Conservation (phyloP, 2,329 filamentous ascomycete genomes). For the Calonectria fujianensis region DNA sequence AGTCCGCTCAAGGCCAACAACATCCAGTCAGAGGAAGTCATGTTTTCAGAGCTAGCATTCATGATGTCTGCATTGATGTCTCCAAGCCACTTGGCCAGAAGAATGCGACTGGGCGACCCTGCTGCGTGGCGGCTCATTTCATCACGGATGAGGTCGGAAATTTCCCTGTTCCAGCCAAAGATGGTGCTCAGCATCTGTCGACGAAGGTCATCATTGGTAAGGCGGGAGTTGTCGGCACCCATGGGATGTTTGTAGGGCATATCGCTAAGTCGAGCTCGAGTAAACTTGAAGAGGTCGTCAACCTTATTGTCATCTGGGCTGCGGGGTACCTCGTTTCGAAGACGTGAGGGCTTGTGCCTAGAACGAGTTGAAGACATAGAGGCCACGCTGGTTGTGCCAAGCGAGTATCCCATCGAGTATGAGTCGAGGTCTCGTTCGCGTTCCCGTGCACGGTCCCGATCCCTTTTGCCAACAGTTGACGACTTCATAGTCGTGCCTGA, state of each 20-base stretch:
- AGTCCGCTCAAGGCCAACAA: slow-evolving; percentile 92
- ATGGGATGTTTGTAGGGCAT: slow-evolving; percentile 86
- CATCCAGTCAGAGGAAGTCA: slow-evolving; percentile 98
- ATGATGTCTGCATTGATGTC: slow-evolving; percentile 89
- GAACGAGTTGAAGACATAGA: slow-evolving; percentile 71
- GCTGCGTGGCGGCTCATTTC: slow-evolving; percentile 85
- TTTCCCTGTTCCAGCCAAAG: slow-evolving; percentile 94
- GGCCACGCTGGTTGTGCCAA: slow-evolving; percentile 60
- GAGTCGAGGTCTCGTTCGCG: slow-evolving; percentile 66
- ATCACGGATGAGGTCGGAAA: slow-evolving; percentile 87
- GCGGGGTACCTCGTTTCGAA: slow-evolving; percentile 86
- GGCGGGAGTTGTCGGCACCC: slow-evolving; percentile 71
- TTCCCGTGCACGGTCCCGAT: background rate
- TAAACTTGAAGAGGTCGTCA: slow-evolving; percentile 90
- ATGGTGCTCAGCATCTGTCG: slow-evolving; percentile 94
- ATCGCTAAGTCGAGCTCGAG: slow-evolving; percentile 86
- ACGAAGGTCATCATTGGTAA: slow-evolving; percentile 87
- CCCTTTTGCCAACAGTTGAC: slow-evolving; percentile 56
- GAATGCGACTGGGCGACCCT: slow-evolving; percentile 85
- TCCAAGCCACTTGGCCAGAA: slow-evolving; percentile 94
- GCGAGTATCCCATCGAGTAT: slow-evolving; percentile 69
- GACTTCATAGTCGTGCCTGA: slow-evolving; percentile 71
- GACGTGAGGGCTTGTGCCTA: slow-evolving; percentile 76
- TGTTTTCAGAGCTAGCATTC: slow-evolving; percentile 86
- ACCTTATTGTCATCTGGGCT: slow-evolving; percentile 84